Evolutionary conservation across 2,329 filamentous ascomycete species (phyloP).

Genomic region (Ilyonectria sp.): DNA sequence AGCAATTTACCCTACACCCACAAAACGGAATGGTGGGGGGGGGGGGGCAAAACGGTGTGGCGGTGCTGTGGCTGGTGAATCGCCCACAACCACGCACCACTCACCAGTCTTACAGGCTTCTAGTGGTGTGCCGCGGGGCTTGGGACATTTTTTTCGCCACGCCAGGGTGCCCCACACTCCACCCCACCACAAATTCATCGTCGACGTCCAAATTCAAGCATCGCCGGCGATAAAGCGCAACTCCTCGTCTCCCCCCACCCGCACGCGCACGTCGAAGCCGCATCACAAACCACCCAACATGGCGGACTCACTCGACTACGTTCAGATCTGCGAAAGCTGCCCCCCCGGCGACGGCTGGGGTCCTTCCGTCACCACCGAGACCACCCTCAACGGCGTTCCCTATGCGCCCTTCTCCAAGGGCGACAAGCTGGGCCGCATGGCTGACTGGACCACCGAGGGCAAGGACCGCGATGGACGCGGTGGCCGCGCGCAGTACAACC

Average conservation of each 20-base stretch:
- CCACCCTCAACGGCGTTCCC: slow-evolving; percentile 92
- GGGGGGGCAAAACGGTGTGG: slow-evolving; percentile 32
- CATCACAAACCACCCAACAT: slow-evolving; percentile 53
- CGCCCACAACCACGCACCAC: slow-evolving; percentile 37
- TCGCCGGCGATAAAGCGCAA: slow-evolving; percentile 46
- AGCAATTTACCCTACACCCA: slow-evolving; percentile 24
- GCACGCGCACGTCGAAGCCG: slow-evolving; percentile 30
- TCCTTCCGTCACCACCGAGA: slow-evolving; percentile 84
- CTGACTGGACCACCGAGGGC: slow-evolving; percentile 94
- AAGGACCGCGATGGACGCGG: slow-evolving; percentile 83
- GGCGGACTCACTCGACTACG: slow-evolving; percentile 69
- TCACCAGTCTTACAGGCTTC: not conserved
- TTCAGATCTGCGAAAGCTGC: slow-evolving; percentile 79
- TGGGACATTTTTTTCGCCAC: slow-evolving; percentile 50
- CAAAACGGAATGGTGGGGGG: not conserved
- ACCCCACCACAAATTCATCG: slow-evolving; percentile 62
- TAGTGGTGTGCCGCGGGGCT: slow-evolving; percentile 46
- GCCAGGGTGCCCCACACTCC: slow-evolving; percentile 47
- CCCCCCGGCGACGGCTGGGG: slow-evolving; percentile 89
- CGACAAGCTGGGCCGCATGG: slow-evolving; percentile 99
- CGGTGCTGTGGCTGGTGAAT: slow-evolving; percentile 40
- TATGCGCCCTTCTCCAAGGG: slow-evolving; percentile 99
- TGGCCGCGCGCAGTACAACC: slow-evolving; percentile 89
- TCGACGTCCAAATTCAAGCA: slow-evolving; percentile 53
- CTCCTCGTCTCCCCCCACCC: slow-evolving; percentile 37